Base-by-base conservation (phyloP, 352 stramenopile genomes). In the Phytophthora syringae region DNA sequence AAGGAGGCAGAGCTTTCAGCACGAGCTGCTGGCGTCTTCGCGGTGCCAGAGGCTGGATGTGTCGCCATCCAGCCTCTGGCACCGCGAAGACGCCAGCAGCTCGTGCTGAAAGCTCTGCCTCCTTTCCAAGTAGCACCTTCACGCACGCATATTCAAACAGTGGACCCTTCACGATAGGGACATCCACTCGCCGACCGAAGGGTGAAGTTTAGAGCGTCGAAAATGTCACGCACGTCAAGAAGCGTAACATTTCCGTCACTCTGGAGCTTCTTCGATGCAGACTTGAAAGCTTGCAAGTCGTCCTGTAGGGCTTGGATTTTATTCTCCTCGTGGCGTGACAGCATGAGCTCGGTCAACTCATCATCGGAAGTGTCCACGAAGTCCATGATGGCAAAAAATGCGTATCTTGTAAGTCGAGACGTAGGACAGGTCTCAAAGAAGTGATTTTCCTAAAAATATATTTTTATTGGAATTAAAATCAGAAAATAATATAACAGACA, bases 181-280 rank as follows among this genome's bases (percentile, higher is more conserved):
- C 15, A 20, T 42, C 34, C 6, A 42, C 34, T 42, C 10, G 34
- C 9, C 34, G 34, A 16, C 11, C 10, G 34, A 42, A 42, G 34
- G 34, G 16, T 18, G 34, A 16, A 13, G 9, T 12, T 42, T 16
- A 42, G 34, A 13, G 34, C 34, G 34, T 42, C 27, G 27, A 32
- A 32, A 32, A 32, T 42, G 34, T 42, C 34, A n/a, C 6, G 34
- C 12, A 42, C 12, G 34, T 42, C 34, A 6, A 59, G 48, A 9
- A 58, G 24, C 37, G 51, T 49, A 24, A 58, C 36, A 58, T 58
- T 49, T 43, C 44, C 40, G 52, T 61, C 42, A 28, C 53, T 53
- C 21, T 52, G 27, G 2, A 52, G 27, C 25, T 52, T 52, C 27
- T 60, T 60, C 7, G 25, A 22, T 10, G 24, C 24, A 11, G 40